These are phyloP conservation scores for Vachellia collinsii DNA, from an alignment of 306 rosid species.

Conservation along the genomic window DNA sequence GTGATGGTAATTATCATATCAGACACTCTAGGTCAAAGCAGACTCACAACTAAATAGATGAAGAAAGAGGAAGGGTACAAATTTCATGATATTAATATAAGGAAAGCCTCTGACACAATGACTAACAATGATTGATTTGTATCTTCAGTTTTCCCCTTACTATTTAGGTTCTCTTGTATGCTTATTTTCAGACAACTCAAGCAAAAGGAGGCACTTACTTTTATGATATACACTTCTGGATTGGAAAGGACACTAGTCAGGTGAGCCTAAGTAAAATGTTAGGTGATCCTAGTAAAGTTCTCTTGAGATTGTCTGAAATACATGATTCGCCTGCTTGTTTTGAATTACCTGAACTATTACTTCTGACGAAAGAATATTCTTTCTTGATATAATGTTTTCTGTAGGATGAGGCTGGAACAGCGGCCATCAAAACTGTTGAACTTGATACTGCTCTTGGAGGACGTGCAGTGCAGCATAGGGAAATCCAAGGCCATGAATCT, in stretches of 20 bases:
- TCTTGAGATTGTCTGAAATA: constrained; percentile 2
- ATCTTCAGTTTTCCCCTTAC: neutral
- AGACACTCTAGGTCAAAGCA: neutral
- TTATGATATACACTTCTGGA: constrained; percentile 91
- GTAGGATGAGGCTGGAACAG: constrained; percentile 98
- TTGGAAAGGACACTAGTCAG: constrained; percentile 98
- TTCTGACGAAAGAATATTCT: constrained; percentile 13
- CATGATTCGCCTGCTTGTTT: constrained; percentile 21
- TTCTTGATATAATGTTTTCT: neutral
- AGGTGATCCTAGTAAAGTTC: constrained; percentile 10
- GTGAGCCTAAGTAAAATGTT: constrained; percentile 37
- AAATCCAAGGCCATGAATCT: constrained; percentile 95
- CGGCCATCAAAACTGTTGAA: constrained; percentile 92
- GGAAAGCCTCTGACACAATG: constrained; percentile 16
- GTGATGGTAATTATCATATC: constrained; percentile 5
- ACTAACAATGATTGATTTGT: constrained; percentile 12
- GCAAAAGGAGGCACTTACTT: constrained; percentile 78
- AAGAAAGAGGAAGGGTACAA: neutral
- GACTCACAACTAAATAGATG: neutral
- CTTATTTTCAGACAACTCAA: constrained; percentile 70
- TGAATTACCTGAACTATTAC: neutral
- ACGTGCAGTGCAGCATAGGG: constrained; percentile 94
- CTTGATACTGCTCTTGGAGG: constrained; percentile 93
- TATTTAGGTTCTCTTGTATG: constrained; percentile 2
- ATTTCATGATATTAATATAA: constrained; percentile 22